Percentiles rank a stretch among this genome's conserved stretches.
Evolutionary conservation across 169 alveolate species (phyloP).

Genomic region (Babesia bigemina): DNA sequence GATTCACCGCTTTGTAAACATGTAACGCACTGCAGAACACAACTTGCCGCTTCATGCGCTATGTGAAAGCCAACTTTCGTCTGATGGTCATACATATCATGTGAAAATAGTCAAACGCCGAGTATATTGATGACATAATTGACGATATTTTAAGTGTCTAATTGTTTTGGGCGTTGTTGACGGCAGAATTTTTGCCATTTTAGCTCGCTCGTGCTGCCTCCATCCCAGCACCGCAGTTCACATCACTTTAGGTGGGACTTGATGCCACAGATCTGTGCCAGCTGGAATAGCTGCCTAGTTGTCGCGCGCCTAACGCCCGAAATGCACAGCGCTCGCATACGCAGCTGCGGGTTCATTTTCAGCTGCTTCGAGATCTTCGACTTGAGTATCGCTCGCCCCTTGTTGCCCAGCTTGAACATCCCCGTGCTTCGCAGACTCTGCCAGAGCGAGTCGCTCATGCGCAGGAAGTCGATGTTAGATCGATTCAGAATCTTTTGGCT

Average conservation of each 20-base stretch:
- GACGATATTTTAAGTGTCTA: no score
- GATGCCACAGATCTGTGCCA: slow-evolving; percentile 69
- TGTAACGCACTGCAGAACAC: no score
- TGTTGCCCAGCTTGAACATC: slow-evolving; percentile 68
- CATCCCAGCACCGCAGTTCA: no score
- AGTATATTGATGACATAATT: no score
- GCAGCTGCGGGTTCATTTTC: slow-evolving; percentile 58
- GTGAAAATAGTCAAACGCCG: no score
- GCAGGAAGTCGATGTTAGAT: slow-evolving; percentile 46
- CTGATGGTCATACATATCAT: no score
- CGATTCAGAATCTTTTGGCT: slow-evolving; percentile 39
- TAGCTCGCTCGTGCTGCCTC: no score
- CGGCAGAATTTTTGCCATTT: no score
- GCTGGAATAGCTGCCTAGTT: slow-evolving; percentile 63
- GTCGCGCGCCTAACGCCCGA: slow-evolving; percentile 71
- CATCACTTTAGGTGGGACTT: slow-evolving; percentile 56
- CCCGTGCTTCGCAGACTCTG: slow-evolving; percentile 62
- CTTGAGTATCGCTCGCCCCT: slow-evolving; percentile 66
- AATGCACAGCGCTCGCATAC: slow-evolving; percentile 57
- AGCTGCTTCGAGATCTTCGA: slow-evolving; percentile 68
- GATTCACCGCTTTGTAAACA: no score
- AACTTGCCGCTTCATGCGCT: no score
- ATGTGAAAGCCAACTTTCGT: no score
- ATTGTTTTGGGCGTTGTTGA: no score
- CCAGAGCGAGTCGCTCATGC: slow-evolving; percentile 65